Conservation (phyloP, 164 flowering plant genomes). For the Vitis rupestris region DNA sequence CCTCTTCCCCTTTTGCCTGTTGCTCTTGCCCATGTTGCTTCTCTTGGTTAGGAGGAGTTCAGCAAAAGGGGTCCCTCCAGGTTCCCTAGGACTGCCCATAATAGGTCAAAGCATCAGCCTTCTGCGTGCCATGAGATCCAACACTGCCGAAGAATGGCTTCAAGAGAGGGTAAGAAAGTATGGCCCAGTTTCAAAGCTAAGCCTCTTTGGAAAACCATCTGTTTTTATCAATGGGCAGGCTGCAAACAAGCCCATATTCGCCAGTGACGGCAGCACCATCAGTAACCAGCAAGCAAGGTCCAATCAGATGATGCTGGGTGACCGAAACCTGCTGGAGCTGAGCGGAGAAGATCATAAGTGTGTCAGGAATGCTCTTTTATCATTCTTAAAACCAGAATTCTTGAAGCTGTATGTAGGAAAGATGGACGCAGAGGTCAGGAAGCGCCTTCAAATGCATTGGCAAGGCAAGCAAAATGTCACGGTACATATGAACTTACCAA, state of each 20-base stretch:
- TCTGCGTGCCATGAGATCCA: slow-evolving; percentile 27
- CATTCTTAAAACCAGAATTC: slow-evolving; percentile 38
- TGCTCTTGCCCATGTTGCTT: slow-evolving; percentile 25
- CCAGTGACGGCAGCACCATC: slow-evolving; percentile 14
- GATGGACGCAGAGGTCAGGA: slow-evolving; percentile 33
- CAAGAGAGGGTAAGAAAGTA: slow-evolving; percentile 20
- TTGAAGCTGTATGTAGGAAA: slow-evolving; percentile 36
- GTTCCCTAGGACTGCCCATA: slow-evolving; percentile 38
- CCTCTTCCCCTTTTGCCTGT: slow-evolving; percentile 11
- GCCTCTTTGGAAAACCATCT: slow-evolving; percentile 37
- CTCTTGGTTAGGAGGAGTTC: slow-evolving; percentile 17
- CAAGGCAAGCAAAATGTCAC: slow-evolving; percentile 31
- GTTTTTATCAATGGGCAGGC: slow-evolving; percentile 38
- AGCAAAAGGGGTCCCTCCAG: slow-evolving; percentile 34
- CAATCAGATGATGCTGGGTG: slow-evolving; percentile 23
- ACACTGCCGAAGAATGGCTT: slow-evolving; percentile 40
- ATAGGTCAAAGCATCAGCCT: slow-evolving; percentile 39
- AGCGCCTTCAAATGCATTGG: slow-evolving; percentile 37
- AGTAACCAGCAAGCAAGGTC: slow-evolving; percentile 25
- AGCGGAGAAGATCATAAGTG: slow-evolving; percentile 43
- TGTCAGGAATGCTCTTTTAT: slow-evolving; percentile 23
- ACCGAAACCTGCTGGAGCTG: slow-evolving; percentile 27
- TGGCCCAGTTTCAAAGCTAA: slow-evolving; percentile 39
- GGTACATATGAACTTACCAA: slow-evolving; percentile 13
- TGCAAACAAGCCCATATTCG: slow-evolving; percentile 40